A percentile compares a stretch with the other conserved stretches of the same genome.
Evolutionary conservation across 1,139 yeast genomes (phyloP).

Genomic region (Lodderomyces theae): DNA sequence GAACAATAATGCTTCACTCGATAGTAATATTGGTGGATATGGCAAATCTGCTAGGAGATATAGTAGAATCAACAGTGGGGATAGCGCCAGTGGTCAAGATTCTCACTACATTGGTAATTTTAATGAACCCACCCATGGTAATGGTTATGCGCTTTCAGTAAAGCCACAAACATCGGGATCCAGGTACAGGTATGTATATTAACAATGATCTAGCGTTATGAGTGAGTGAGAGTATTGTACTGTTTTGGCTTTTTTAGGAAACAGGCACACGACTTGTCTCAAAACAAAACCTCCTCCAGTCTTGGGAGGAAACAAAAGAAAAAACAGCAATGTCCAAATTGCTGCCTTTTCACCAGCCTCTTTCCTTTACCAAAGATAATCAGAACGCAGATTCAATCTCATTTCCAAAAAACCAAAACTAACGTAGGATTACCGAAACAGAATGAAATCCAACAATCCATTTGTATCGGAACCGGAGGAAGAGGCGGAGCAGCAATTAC

Average conservation of each 20-base stretch:
- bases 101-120: background rate
- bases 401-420: no score
- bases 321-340: no score
- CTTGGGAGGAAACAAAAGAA: no score
- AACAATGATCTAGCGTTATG: no score
- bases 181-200: conserved; percentile 29
- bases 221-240: no score
- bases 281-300: no score
- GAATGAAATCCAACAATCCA: conserved; percentile 58
- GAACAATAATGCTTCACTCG: conserved; percentile 5
- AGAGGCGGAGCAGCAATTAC: background rate
- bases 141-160: conserved; percentile 20
- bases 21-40: conserved; percentile 1
- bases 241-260: no score
- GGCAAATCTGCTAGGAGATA: background rate
- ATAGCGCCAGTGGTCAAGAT: background rate
- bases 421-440: no score
- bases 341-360: no score
- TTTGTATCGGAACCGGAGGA: conserved; percentile 44
- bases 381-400: no score
- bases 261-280: no score
- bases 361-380: no score
- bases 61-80: conserved; percentile 6
- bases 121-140: background rate
- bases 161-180: conserved; percentile 28